Percentiles rank a stretch among this genome's conserved stretches.
Conservation (phyloP, 1,284 basidiomycete genomes). For the Ceratobasidium sp. region DNA sequence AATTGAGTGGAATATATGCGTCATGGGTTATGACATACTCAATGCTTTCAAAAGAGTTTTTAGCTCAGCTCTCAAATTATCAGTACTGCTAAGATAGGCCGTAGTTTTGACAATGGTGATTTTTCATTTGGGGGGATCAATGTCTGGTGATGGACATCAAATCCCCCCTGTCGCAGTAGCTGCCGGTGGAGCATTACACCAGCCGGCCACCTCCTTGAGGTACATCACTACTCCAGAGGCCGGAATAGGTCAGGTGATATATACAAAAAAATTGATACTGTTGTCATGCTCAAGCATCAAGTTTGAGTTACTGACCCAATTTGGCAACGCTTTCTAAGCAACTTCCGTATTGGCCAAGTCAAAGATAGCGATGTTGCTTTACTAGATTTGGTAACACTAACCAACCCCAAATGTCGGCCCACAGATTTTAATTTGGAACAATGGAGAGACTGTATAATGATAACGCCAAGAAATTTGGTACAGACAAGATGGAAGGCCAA, state of each 20-base stretch:
- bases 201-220: conserved; percentile 34
- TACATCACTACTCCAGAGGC: neutral
- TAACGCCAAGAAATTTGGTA: conserved; percentile 59
- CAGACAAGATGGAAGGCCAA: conserved; percentile 57
- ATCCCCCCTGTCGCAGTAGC: conserved; percentile 59
- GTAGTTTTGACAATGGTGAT: conserved; percentile 8
- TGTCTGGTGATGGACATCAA: conserved; percentile 62
- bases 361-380: conserved; percentile 55
- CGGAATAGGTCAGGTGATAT: conserved; percentile 55
- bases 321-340: conserved; percentile 59
- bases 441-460: conserved; percentile 56
- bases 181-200: conserved; percentile 52
- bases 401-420: neutral
- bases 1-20: too few relatives aligned
- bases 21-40: too few relatives aligned
- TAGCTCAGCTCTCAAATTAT: conserved; percentile 54
- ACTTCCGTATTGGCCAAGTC: conserved; percentile 55
- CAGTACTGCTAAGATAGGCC: conserved; percentile 49
- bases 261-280: conserved; percentile 59
- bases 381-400: conserved; percentile 54
- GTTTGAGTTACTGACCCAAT: conserved; percentile 56
- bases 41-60: conserved; percentile 57
- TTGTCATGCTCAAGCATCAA: conserved; percentile 61
- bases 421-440: conserved; percentile 51
- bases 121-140: conserved; percentile 59